These are phyloP conservation scores for Plasmodium inui DNA, from an alignment of 169 alveolate species.

Conservation along the genomic window DNA sequence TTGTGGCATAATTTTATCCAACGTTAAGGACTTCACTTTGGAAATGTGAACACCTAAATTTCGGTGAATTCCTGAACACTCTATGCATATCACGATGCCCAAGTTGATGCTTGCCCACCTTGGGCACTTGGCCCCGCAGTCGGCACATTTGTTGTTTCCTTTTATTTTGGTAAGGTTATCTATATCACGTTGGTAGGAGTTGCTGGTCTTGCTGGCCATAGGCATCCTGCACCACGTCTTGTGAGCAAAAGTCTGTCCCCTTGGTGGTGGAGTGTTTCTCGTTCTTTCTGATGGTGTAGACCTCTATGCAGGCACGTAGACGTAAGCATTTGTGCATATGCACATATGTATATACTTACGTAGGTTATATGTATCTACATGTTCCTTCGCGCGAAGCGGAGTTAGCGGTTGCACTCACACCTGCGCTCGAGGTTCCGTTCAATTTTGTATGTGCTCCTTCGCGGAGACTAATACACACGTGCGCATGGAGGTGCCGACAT, in stretches of 20 bases:
- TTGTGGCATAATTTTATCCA: slow-evolving; percentile 93
- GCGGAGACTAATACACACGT: neutral
- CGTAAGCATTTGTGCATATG: neutral
- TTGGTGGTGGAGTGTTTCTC: neutral
- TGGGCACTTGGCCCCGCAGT: slow-evolving; percentile 95
- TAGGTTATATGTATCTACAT: neutral
- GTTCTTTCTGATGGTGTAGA: neutral
- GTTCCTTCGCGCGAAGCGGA: neutral
- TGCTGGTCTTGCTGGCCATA: slow-evolving; percentile 9
- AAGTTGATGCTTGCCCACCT: slow-evolving; percentile 97
- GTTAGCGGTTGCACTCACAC: neutral
- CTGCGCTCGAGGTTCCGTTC: neutral
- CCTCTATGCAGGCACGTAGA: neutral
- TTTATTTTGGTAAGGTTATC: slow-evolving; percentile 80
- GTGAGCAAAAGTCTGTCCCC: neutral
- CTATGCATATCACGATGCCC: slow-evolving; percentile 95
- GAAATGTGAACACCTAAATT: slow-evolving; percentile 95
- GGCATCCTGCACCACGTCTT: slow-evolving; percentile 20
- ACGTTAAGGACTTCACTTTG: slow-evolving; percentile 93
- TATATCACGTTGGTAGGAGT: slow-evolving; percentile 67
- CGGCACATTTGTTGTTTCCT: slow-evolving; percentile 96
- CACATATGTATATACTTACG: neutral
- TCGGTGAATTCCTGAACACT: slow-evolving; percentile 97
- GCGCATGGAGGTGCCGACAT: neutral
- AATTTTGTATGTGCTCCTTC: neutral